Conservation (phyloP, 2,329 filamentous ascomycete genomes). For the Ilyonectria mors-panacis region DNA sequence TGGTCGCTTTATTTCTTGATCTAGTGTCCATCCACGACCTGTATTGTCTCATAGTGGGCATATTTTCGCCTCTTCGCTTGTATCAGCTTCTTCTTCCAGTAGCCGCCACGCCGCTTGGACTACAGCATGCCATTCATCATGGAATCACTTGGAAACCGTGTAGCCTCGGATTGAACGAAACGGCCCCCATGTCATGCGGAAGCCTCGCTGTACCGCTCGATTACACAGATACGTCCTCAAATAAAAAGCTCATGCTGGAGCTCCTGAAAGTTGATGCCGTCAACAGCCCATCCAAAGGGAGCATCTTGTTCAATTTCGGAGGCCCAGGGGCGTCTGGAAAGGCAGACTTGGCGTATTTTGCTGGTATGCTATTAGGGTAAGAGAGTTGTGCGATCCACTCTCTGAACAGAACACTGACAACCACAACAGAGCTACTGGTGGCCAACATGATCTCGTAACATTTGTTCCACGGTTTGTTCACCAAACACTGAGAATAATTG, state of each 20-base stretch:
- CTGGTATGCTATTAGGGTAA: slow-evolving; percentile 25
- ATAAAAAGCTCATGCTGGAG: slow-evolving; percentile 24
- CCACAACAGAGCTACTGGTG: slow-evolving; percentile 37
- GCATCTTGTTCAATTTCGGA: slow-evolving; percentile 51
- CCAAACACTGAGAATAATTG: background rate
- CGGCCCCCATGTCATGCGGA: slow-evolving; percentile 20
- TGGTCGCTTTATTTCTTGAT: background rate
- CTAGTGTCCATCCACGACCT: no score
- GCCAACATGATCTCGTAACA: slow-evolving; percentile 45
- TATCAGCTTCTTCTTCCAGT: background rate
- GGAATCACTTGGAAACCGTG: slow-evolving; percentile 25
- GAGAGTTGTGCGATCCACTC: background rate
- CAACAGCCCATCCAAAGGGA: slow-evolving; percentile 44
- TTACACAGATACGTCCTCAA: slow-evolving; percentile 22
- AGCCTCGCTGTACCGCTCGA: slow-evolving; percentile 31
- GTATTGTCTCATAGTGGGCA: background rate
- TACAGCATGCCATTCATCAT: background rate
- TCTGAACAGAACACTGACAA: background rate
- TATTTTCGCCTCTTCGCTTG: background rate
- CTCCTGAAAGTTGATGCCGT: slow-evolving; percentile 30
- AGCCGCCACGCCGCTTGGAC: background rate
- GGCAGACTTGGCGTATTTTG: slow-evolving; percentile 9
- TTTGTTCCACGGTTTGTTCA: slow-evolving; percentile 46
- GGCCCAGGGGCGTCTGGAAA: slow-evolving; percentile 41
- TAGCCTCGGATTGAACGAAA: background rate